A percentile compares a stretch with the other conserved stretches of the same genome.
phyloP scores from a whole-genome alignment of 495 filamentous ascomycete genomes.

The Aspergillus wentii region DNA sequence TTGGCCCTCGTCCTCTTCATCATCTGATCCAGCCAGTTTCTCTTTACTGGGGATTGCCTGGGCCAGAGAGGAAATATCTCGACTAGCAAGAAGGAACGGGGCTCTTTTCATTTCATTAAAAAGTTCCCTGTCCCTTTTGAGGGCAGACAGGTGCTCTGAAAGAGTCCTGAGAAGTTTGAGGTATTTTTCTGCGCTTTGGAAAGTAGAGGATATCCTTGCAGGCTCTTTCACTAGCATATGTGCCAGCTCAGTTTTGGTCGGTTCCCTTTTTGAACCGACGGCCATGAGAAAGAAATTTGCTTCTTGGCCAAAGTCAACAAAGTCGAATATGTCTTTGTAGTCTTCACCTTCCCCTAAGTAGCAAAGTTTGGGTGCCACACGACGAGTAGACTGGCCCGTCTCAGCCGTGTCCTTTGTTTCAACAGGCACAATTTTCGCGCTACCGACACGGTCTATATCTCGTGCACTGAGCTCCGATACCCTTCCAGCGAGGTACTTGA shows the following conservation, averaged over 20 bases:
- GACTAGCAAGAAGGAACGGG: constrained; percentile 73
- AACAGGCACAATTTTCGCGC: constrained; percentile 68
- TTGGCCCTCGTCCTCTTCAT: constrained; percentile 63
- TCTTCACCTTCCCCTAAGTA: constrained; percentile 73
- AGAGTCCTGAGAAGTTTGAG: constrained; percentile 72
- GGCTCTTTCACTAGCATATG: constrained; percentile 73
- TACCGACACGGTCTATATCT: constrained; percentile 52
- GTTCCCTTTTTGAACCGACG: constrained; percentile 85
- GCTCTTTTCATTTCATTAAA: constrained; percentile 70
- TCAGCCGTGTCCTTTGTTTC: constrained; percentile 29
- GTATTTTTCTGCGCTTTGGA: constrained; percentile 81
- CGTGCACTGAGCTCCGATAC: constrained; percentile 63
- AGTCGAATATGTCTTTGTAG: constrained; percentile 91
- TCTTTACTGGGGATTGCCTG: constrained; percentile 19
- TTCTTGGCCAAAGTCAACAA: constrained; percentile 84
- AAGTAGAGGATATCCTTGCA: constrained; percentile 66
- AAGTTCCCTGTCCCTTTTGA: constrained; percentile 76
- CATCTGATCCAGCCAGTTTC: constrained; percentile 24
- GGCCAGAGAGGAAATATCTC: constrained; percentile 54
- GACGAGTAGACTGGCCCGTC: constrained; percentile 30
- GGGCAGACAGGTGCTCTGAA: constrained; percentile 57
- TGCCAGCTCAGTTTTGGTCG: constrained; percentile 79
- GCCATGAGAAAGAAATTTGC: constrained; percentile 84
- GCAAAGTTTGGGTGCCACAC: constrained; percentile 60
- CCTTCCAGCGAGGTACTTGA: constrained; percentile 76